These are phyloP conservation scores for Ogataea trehalophila DNA, from an alignment of 805 yeast genomes.

Conservation along the genomic window DNA sequence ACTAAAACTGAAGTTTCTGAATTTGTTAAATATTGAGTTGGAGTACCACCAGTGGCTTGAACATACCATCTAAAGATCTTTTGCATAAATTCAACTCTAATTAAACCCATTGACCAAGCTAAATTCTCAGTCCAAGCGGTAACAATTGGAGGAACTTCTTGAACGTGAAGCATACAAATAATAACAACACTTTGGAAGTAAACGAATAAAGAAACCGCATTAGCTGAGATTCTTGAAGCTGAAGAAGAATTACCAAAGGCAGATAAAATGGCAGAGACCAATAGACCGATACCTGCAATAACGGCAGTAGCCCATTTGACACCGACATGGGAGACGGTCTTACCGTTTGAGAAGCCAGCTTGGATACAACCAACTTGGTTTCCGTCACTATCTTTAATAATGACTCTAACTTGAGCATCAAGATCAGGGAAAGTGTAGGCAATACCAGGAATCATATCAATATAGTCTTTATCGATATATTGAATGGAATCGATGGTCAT, in stretches of 20 bases:
- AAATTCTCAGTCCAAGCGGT: conserved; percentile 88
- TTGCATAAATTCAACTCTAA: conserved; percentile 78
- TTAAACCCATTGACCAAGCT: conserved; percentile 94
- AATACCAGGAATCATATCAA: conserved; percentile 67
- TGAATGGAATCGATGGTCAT: conserved; percentile 70
- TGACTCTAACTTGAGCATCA: conserved; percentile 69
- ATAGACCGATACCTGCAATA: conserved; percentile 80
- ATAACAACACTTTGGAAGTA: conserved; percentile 89
- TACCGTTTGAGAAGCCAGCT: conserved; percentile 69
- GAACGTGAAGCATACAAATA: conserved; percentile 79
- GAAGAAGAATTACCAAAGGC: conserved; percentile 85
- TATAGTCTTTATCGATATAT: conserved; percentile 48
- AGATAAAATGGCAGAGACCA: conserved; percentile 76
- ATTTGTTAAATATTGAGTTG: conserved; percentile 60
- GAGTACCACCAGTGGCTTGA: conserved; percentile 85
- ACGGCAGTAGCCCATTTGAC: conserved; percentile 94
- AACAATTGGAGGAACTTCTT: conserved; percentile 87
- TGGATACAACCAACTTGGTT: conserved; percentile 67
- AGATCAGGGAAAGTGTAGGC: conserved; percentile 85
- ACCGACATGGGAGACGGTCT: conserved; percentile 72
- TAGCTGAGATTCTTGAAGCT: conserved; percentile 85
- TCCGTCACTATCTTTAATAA: conserved; percentile 32
- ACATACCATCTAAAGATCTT: conserved; percentile 78
- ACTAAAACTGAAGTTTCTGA: conserved; percentile 64
- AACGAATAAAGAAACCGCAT: conserved; percentile 74